Base-by-base conservation (phyloP, 1,284 basidiomycete species). In the Polyporus tsugae region DNA sequence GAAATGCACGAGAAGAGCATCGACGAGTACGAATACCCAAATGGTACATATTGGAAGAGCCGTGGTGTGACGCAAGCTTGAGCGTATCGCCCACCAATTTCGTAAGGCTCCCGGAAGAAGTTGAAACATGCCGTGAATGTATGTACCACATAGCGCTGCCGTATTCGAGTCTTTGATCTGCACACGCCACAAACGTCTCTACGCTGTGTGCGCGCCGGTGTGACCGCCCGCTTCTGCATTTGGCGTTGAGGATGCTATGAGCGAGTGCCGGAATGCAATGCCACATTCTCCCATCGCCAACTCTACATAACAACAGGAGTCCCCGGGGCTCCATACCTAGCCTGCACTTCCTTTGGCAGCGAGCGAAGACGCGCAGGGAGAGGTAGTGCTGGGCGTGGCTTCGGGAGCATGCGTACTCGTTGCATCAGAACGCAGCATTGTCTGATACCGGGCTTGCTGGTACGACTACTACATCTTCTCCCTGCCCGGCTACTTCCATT, bases 1-100 rank as follows among this genome's bases (percentile, higher is more conserved):
- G 91, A 95, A 81, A 94, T 94, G 88, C 83, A 87, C 75, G 84
- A 88, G 76, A 77, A 83, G 63, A 93, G 91, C 75, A 91, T 94
- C 70, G 87, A 85, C 4, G 87, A 92, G 76, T 94, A 85, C 74
- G 89, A 93, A 78, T 94, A 87, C 86, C 93, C 93, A 3, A 82
- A 88, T 74, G 92, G 92, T 4, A 85, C 87, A 6, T 94, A 93
- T 77, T 94, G 92, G 92, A 64, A 67, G 67, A 63, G 82, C 53
- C 69, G 70, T 5, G 60, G 66, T 6, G 65, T 60, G 19, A 41
- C 59, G 17, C 33, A 39, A 35, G 17, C 33, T 15, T 41, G 59
- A 60, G 57, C 57, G 44, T 46, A 46, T 46, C 44, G 44, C 44
- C 44, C 44, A 46, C n/a, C 4, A 22, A 17, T 22, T 7, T 10